Percentiles rank a stretch among this genome's conserved stretches.
Conservation (phyloP, 768 basidiomycete species). For the Xerocomellus dryophilus region DNA sequence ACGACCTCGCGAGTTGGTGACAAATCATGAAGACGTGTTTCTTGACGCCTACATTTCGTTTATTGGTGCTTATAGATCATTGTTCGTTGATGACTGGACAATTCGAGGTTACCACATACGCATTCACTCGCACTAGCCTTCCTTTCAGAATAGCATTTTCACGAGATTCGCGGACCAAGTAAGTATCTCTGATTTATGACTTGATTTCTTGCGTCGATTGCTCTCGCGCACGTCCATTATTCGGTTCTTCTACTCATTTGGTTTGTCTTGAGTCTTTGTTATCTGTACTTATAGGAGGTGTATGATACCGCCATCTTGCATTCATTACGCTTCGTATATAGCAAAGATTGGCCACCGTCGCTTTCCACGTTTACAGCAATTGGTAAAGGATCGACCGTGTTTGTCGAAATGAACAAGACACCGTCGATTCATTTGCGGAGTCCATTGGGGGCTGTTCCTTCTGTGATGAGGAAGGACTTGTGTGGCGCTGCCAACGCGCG, state of each 20-base stretch:
- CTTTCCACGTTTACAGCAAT: background rate
- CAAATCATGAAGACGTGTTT: conserved; percentile 26
- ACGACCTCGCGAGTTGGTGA: conserved; percentile 18
- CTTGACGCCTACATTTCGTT: background rate
- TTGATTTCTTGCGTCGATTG: conserved; percentile 23
- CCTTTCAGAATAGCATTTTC: conserved; percentile 4
- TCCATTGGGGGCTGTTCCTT: conserved; percentile 2
- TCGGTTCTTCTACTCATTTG: background rate
- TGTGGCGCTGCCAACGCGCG: background rate
- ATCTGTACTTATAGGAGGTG: conserved; percentile 31
- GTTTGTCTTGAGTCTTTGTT: conserved; percentile 19
- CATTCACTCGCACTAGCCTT: conserved; percentile 1
- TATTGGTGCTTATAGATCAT: background rate
- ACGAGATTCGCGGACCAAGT: conserved; percentile 24
- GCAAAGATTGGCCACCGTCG: conserved; percentile 2
- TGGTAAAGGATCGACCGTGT: conserved; percentile 21
- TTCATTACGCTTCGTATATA: conserved; percentile 2
- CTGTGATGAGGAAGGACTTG: background rate
- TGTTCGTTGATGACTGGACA: conserved; percentile 12
- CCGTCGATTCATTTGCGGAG: conserved; percentile 30
- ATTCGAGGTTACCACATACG: conserved; percentile 9
- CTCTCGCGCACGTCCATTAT: conserved; percentile 20
- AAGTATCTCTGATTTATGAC: conserved; percentile 30
- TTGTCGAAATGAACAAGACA: conserved; percentile 21
- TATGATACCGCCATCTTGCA: conserved; percentile 22